Base-by-base conservation (phyloP, 176 grass and related monocot genomes). In the Saccharum spontaneum region DNA sequence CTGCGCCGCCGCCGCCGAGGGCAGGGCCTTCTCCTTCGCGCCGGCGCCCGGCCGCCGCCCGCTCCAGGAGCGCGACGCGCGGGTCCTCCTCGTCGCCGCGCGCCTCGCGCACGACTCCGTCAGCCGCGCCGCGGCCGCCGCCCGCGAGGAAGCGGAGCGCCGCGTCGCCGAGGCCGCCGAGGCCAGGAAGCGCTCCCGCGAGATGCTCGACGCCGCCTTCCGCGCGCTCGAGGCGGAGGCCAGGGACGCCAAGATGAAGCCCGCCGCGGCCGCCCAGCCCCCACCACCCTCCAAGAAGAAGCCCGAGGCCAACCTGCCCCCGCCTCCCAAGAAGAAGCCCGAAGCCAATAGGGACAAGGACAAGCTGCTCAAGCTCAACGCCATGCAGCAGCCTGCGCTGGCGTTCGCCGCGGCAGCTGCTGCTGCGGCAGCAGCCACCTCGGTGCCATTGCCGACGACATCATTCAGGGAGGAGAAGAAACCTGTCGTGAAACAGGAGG, bases 11-110 rank as follows among this genome's bases (percentile, higher is more conserved):
- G 68, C 78, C 57, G 55, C 16, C 14, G 81, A 67, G n/a, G 75
- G 61, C 16, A 61, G 7, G 9, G 15, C 78, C 50, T 93, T 92
- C 82, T 64, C 91, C 24, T 83, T 83, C 75, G 60, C 85, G 20
- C 73, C 79, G 3, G 60, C 61, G 31, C 41, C 78, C 1, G 46
- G 26, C 26, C 50, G 13, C 0, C 78, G 62, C 52, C 6, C 28
- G 22, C 15, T 95, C 13, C 77, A 88, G 45, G 46, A 78, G 73
- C 83, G 55, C 71, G 84, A 68, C 54, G 88, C 90, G 44, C 81
- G 79, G 16, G 83, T 92, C n/a, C 88, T 96, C 63, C 97, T 99
- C 60, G 88, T 92, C 17, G 97, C 97, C 0, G 90, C 97, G 5
- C 69, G 83, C 11, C 77, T 99, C 22, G 74, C 97, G 9, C 83